Evolutionary conservation across 768 basidiomycete genomes (phyloP).

Genomic region (Boletellus ananas): DNA sequence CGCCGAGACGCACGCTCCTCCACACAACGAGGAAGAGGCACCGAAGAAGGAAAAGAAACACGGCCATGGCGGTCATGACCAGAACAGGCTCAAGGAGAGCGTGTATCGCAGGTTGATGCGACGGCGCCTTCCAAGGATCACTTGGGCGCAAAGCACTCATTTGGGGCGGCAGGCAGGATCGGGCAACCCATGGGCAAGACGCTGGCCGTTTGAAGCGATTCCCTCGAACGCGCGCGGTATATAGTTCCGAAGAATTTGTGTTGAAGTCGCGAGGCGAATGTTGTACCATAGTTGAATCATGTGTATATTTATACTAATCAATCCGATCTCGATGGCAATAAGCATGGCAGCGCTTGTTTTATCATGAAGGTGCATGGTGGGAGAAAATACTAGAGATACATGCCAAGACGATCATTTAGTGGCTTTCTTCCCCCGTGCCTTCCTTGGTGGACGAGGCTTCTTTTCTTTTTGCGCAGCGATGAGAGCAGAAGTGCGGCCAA

Average conservation of each 20-base stretch:
- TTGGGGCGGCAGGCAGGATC: conserved; percentile 49
- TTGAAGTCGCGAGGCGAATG: background rate
- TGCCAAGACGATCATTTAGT: conserved; percentile 17
- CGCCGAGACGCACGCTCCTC: conserved; percentile 25
- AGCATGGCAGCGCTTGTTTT: conserved; percentile 14
- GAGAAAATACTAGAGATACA: conserved; percentile 25
- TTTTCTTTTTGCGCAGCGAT: conserved; percentile 66
- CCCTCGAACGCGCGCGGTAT: background rate
- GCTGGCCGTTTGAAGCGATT: conserved; percentile 29
- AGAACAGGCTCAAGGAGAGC: conserved; percentile 45
- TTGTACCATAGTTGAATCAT: conserved; percentile 8
- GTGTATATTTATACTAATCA: conserved; percentile 21
- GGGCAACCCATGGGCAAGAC: conserved; percentile 53
- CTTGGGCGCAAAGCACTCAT: conserved; percentile 30
- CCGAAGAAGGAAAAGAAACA: conserved; percentile 49
- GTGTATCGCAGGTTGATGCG: conserved; percentile 41
- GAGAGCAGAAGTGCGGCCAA: conserved; percentile 75
- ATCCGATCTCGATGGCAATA: background rate
- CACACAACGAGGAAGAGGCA: conserved; percentile 43
- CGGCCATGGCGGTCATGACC: conserved; percentile 35
- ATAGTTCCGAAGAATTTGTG: background rate
- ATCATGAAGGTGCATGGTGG: conserved; percentile 21
- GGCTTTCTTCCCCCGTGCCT: conserved; percentile 67
- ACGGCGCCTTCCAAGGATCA: conserved; percentile 48
- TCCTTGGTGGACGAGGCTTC: conserved; percentile 64